These are phyloP conservation scores for Oryza brachyantha DNA, from an alignment of 176 grass and related monocot species.

Conservation along the genomic window DNA sequence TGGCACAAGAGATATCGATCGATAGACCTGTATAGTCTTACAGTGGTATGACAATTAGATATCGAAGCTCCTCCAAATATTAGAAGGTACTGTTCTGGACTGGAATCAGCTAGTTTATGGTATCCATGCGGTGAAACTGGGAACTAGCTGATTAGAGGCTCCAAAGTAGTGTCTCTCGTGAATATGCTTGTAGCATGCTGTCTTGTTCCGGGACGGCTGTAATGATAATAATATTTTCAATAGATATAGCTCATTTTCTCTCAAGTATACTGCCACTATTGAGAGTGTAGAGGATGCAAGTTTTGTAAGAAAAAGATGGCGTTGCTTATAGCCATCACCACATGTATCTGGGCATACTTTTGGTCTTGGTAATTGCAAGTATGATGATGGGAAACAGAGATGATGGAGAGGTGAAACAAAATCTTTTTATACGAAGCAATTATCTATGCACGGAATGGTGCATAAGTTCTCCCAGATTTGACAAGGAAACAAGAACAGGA, in stretches of 20 bases:
- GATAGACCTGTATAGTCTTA: slow-evolving; percentile 34
- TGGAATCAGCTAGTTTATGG: not conserved
- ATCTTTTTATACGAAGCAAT: no score
- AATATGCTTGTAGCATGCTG: slow-evolving; percentile 3
- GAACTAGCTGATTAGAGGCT: not conserved
- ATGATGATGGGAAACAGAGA: no score
- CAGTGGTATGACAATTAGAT: slow-evolving; percentile 28
- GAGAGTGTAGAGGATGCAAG: slow-evolving; percentile 17
- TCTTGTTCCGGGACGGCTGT: slow-evolving; percentile 5
- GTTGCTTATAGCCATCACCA: not conserved
- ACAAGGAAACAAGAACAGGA: no score
- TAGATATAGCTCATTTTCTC: not conserved
- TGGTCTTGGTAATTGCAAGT: no score
- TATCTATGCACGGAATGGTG: no score
- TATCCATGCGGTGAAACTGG: not conserved
- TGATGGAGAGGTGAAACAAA: not conserved
- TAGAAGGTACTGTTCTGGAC: not conserved
- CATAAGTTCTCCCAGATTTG: no score
- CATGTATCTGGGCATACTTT: not conserved
- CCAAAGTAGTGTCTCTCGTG: not conserved
- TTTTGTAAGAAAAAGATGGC: not conserved
- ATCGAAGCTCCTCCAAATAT: not conserved
- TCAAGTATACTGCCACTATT: not conserved
- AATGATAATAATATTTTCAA: not conserved
- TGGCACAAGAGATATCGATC: not conserved